Conservation (phyloP, 371 early-diverging fungal genomes). For the Apophysomyces elegans region DNA sequence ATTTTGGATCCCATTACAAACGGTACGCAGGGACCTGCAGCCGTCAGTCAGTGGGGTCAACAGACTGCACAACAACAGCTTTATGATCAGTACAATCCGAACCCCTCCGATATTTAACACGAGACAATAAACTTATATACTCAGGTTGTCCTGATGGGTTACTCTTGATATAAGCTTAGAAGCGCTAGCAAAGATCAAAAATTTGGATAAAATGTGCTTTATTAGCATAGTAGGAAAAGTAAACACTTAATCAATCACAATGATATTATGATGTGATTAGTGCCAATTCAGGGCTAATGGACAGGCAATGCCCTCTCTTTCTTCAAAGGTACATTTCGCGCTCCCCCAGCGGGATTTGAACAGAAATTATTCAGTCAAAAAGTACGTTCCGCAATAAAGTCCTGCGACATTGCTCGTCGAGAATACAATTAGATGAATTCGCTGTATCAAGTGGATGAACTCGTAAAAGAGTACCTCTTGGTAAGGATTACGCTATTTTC, state of each 20-base stretch:
- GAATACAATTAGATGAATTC: conserved; percentile 54
- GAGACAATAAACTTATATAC: background rate
- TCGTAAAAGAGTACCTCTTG: conserved; percentile 71
- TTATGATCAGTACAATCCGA: conserved; percentile 18
- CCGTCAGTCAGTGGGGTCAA: conserved; percentile 15
- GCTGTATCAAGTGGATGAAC: conserved; percentile 68
- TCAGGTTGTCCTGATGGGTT: too few species aligned
- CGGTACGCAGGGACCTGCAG: conserved; percentile 23
- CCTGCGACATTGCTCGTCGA: conserved; percentile 6
- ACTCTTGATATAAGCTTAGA: too few species aligned
- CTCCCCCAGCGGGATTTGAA: too few species aligned
- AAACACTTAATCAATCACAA: too few species aligned
- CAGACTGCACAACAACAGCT: conserved; percentile 17
- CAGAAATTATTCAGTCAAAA: too few species aligned
- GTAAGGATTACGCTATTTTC: conserved; percentile 35
- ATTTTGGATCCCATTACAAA: conserved; percentile 27
- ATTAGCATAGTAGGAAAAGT: too few species aligned
- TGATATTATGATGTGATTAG: too few species aligned
- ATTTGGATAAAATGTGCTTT: too few species aligned
- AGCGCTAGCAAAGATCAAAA: too few species aligned
- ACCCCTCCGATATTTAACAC: conserved; percentile 10
- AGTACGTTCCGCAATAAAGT: background rate
- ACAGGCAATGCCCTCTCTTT: too few species aligned
- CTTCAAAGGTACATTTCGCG: too few species aligned
- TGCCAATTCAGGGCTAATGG: too few species aligned